Base-by-base conservation (phyloP, 176 grass and related monocot species). In the Pontederia paniculata region DNA sequence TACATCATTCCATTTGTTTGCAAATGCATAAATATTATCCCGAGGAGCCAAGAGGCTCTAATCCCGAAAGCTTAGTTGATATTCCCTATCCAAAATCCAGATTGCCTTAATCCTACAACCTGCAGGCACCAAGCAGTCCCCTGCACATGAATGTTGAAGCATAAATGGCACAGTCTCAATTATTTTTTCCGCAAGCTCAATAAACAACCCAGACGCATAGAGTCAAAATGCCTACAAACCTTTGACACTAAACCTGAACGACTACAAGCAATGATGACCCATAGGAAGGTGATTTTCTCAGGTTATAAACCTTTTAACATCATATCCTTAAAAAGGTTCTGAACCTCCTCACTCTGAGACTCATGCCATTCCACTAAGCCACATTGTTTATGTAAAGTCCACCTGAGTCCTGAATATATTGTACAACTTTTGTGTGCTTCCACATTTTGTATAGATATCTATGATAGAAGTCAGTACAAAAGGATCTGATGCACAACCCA, bases 391-490 rank as follows among this genome's bases (percentile, higher is more conserved):
- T 23, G 22, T 43, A 48, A 55, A 61, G 50, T 44, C 44, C n/a
- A n/a, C n/a, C n/a, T n/a, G n/a, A n/a, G n/a, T 52, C 45, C 44
- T 60, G 17, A 71, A 61, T n/a, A 71, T 45, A 61, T 8, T 51
- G 20, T 41, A 60, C 17, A 57, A 71, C 59, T 71, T 57, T 52
- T 71, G 46, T 10, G 60, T 42, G 47, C 51, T 61, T 52, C 69
- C 69, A 71, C 69, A 71, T 61, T 51, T 71, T 22, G 69, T 57
- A 71, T 71, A 71, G 56, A 71, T 71, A 43, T 71, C 56, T 57
- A 71, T 60, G 17, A 71, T 22, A 19, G 69, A 45, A 19, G 69
- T 71, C 46, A 45, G 45, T 17, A 71, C 69, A 71, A 71, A 71
- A 21, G 69, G 15, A 60, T 71, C 69, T 50, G 45, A 41, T 60